Base-by-base conservation (phyloP, 2,329 filamentous ascomycete species). In the Fusarium protoensiforme region DNA sequence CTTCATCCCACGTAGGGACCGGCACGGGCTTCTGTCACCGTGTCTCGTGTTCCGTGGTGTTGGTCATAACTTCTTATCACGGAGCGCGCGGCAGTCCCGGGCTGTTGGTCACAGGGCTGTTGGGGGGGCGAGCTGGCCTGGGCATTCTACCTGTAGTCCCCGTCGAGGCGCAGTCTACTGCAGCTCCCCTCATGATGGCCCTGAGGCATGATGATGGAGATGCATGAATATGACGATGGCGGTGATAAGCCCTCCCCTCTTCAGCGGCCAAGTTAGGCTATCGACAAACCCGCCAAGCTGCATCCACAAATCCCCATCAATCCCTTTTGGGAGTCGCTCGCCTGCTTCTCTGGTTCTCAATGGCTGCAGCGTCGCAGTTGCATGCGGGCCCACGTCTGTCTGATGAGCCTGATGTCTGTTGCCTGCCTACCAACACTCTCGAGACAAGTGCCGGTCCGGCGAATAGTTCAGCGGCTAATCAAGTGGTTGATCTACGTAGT, bases 1-100 rank as follows among this genome's bases (percentile, higher is more conserved):
- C 75, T 65, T 75, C 68, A 67, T 71, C 71, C 69, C 59, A 60
- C 71, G 56, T 61, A 57, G 64, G 35, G 51, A 39, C 46, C 70
- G 67, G 35, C 61, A 69, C 65, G 13, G 48, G 43, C 20, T n/a
- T 35, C 31, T 31, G 38, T 33, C 29, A 60, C 63, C 51, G 62
- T 59, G 51, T 64, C 29, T 62, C 61, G 41, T 73, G 46, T 56
- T 56, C 71, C 60, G 53, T 29, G 27, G 53, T 68, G 20, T 33
- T 61, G 56, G 57, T 31, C 43, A 66, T 65, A 61, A 59, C 68
- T 46, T 54, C 68, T 46, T 54, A 56, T 24, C 63, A 48, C 54
- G 53, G 58, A 61, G 59, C 14, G 38, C 53, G 41, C 57, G 29
- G 64, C 33, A 60, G 71, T 61, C 57, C 68, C 71, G 73, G 68